Evolutionary conservation across 176 grass and related monocot species (phyloP).

Genomic region (Tillandsia fasciculata): DNA sequence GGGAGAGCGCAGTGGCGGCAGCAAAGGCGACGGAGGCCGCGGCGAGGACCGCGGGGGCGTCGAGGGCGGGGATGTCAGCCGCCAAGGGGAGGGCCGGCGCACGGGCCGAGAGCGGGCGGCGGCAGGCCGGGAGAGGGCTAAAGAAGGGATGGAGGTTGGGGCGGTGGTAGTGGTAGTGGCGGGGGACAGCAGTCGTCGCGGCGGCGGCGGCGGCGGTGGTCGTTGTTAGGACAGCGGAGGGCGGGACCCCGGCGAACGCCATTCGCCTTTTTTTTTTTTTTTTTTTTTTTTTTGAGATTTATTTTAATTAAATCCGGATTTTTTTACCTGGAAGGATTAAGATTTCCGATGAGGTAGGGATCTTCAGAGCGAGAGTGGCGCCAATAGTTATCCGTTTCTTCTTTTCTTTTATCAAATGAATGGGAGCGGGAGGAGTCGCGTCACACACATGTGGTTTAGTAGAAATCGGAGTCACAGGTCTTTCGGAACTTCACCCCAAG

Average conservation of each 20-base stretch:
- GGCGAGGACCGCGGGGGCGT: conserved; percentile 33
- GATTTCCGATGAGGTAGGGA: conserved; percentile 1
- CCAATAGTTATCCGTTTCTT: no score
- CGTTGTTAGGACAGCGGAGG: conserved; percentile 15
- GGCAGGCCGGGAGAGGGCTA: background rate
- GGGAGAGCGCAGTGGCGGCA: conserved; percentile 34
- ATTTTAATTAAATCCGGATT: background rate
- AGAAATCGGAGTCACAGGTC: no score
- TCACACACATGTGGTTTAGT: no score
- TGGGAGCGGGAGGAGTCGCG: no score
- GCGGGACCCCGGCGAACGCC: conserved; percentile 53
- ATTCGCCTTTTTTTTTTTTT: conserved; percentile 20
- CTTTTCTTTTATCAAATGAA: no score
- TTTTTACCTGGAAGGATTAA: background rate
- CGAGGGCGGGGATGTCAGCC: conserved; percentile 32
- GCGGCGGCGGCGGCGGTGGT: conserved; percentile 14
- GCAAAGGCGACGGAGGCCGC: conserved; percentile 38
- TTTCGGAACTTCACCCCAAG: no score
- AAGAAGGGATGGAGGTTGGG: background rate
- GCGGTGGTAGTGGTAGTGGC: background rate
- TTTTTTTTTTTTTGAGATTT: background rate
- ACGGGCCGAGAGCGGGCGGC: background rate
- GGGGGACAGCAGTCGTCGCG: conserved; percentile 11
- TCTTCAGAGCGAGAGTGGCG: background rate
- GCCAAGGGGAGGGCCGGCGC: conserved; percentile 1